Base-by-base conservation (phyloP, 371 early-diverging fungal genomes). In the Mortierella sp. region DNA sequence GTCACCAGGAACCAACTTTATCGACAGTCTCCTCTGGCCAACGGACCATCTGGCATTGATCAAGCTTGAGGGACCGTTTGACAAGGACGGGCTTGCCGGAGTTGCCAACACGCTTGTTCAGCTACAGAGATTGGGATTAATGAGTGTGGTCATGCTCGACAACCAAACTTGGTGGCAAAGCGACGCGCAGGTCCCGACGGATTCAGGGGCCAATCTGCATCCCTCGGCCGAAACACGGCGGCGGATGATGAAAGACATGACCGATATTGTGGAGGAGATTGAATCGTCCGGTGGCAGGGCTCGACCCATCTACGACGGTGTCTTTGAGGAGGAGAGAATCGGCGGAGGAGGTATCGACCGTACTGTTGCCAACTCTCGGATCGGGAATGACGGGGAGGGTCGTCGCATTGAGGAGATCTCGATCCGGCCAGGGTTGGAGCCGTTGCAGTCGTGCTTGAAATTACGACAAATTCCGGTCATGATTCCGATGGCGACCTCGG, bases 281-380 rank as follows among this genome's bases (percentile, higher is more conserved):
- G 96, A 97, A 57, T 83, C 81, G 13, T 93, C 91, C n/a, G 96
- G 96, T 16, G 96, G 95, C 21, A 88, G 92, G n/a, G 94, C 95
- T 5, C 89, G 94, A 46, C 90, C 95, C 4, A 76, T 96, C 28
- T 91, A 88, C 73, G 88, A 86, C 46, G 91, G 90, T 71, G 84
- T 94, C 46, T 93, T 93, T 80, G 78, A 77, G 31, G 79, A 77
- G 67, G 59, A 37, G 76, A 79, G 14, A 16, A 19, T 46, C 43
- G 21, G 28, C 3, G 50, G 48, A 26, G 57, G 13, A 14, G 57
- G 3, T 3, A 16, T 50, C 16, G 57, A 28, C 14, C 55, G 37
- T n/a, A 57, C 74, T 73, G 6, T 54, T 44, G 19, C 55, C 5
- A 57, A 31, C 31, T 31, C 61, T 28, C 50, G 46, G 28, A 37